Evolutionary conservation across 306 rosid genomes (phyloP).

Genomic region (Corylus heterophylla): DNA sequence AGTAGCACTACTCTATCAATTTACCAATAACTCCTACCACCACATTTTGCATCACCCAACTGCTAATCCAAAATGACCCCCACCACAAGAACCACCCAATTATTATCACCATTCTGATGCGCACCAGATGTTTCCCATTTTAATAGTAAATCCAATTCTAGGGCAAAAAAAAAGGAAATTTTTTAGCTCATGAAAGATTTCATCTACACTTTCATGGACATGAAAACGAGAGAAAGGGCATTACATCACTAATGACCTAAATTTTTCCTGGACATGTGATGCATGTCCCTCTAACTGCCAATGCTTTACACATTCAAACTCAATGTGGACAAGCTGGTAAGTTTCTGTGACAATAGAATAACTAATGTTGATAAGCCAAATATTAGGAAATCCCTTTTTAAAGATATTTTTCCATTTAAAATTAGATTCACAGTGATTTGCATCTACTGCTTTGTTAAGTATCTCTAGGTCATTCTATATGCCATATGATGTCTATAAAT

Average conservation of each 20-base stretch:
- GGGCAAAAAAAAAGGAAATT: too few species aligned
- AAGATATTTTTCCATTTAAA: not conserved
- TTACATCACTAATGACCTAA: not conserved
- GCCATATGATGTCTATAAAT: not conserved
- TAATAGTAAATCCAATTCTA: not conserved
- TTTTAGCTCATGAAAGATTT: too few species aligned
- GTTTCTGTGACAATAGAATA: not conserved
- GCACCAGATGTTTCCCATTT: not conserved
- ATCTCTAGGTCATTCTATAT: not conserved
- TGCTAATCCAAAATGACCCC: not conserved
- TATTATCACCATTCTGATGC: not conserved
- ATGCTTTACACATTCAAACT: not conserved
- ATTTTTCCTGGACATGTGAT: not conserved
- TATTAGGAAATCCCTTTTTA: not conserved
- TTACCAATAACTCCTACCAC: conserved; percentile 1
- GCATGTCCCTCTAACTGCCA: not conserved
- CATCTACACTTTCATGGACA: too few species aligned
- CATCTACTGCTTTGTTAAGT: not conserved
- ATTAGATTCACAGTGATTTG: not conserved
- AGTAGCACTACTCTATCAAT: not conserved
- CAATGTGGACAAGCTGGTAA: not conserved
- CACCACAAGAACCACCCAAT: not conserved
- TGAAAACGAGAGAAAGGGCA: not conserved
- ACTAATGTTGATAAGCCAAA: not conserved
- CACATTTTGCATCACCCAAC: not conserved